A percentile compares a stretch with the other conserved stretches of the same genome.
phyloP scores from a whole-genome alignment of 169 alveolate genomes.

The Theileria luwenshuni region DNA sequence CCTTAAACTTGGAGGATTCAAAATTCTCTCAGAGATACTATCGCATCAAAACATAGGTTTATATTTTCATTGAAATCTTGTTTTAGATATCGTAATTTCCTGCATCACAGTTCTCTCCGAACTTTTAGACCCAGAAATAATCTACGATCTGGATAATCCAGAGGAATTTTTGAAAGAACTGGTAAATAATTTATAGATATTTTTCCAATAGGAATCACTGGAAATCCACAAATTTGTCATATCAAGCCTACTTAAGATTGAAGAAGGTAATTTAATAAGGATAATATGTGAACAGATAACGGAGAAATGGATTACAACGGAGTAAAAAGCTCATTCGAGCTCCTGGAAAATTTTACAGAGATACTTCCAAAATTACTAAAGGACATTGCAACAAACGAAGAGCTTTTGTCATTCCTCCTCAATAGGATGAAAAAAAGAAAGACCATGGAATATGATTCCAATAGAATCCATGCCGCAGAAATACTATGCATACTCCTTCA shows the following conservation, averaged over 20 bases:
- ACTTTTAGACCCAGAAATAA: conserved; percentile 71
- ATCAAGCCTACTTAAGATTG: conserved; percentile 41
- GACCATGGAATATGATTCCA: conserved; percentile 64
- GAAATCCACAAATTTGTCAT: conserved; percentile 23
- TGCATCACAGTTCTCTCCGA: conserved; percentile 66
- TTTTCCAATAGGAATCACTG: conserved; percentile 17
- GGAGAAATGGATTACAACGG: conserved; percentile 73
- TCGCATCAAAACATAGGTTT: conserved; percentile 69
- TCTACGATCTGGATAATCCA: conserved; percentile 43
- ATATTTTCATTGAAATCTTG: background rate
- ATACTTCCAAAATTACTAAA: conserved; percentile 13
- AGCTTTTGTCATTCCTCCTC: conserved; percentile 27
- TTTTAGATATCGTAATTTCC: conserved; percentile 67
- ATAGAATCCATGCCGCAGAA: conserved; percentile 73
- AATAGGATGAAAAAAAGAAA: conserved; percentile 54
- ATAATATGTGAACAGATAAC: conserved; percentile 17
- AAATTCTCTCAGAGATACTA: conserved; percentile 50
- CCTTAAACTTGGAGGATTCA: conserved; percentile 58
- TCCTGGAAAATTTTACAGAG: conserved; percentile 69
- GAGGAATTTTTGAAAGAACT: conserved; percentile 37
- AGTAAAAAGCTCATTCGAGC: conserved; percentile 60
- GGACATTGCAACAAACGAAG: conserved; percentile 27
- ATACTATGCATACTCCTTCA: conserved; percentile 73
- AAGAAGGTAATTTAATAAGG: conserved; percentile 49
- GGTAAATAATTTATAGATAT: background rate